Conservation (phyloP, 768 basidiomycete species). For the Tylopilus rubrobrunneus region DNA sequence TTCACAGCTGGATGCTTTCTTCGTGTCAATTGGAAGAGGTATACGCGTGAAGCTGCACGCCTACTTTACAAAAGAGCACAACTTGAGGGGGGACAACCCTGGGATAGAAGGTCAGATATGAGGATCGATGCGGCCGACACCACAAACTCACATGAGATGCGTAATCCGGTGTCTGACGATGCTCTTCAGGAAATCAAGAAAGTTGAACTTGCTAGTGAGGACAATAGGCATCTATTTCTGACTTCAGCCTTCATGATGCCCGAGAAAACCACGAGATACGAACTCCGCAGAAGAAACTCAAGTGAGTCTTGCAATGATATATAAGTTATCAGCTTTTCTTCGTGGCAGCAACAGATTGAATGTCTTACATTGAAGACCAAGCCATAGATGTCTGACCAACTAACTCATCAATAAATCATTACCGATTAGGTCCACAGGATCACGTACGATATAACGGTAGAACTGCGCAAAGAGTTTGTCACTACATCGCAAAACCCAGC, state of each 20-base stretch:
- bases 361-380: constrained; percentile 52
- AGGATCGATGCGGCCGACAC: background rate
- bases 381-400: constrained; percentile 57
- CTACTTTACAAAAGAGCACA: constrained; percentile 48
- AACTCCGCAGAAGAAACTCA: constrained; percentile 52
- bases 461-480: constrained; percentile 32
- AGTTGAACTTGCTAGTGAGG: constrained; percentile 41
- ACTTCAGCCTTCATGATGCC: constrained; percentile 4
- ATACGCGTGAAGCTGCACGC: background rate
- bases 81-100: constrained; percentile 48
- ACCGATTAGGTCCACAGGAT: background rate
- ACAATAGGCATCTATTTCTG: constrained; percentile 46
- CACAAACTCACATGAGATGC: constrained; percentile 36
- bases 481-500: background rate
- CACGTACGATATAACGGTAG: constrained; percentile 60
- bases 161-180: constrained; percentile 44
- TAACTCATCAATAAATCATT: background rate
- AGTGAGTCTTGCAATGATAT: constrained; percentile 48
- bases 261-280: constrained; percentile 17
- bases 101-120: background rate
- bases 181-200: constrained; percentile 42
- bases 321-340: constrained; percentile 10
- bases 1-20: constrained; percentile 37
- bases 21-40: background rate
- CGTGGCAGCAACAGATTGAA: background rate